phyloP scores from a whole-genome alignment of 106 monocot species.

The Dendrobium huoshanense region DNA sequence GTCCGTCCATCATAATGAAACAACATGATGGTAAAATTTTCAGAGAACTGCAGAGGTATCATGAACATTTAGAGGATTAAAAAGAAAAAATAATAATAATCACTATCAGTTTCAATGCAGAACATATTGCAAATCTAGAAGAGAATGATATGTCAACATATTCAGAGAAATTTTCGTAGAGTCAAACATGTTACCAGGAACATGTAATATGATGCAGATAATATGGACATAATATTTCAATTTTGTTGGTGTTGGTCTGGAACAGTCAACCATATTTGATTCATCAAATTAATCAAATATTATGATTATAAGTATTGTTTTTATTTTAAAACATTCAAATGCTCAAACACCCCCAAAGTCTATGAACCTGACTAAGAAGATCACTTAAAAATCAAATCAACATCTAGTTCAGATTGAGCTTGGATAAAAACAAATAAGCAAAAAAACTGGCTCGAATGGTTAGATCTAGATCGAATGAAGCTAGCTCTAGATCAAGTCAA shows the following conservation, averaged over 20 bases:
- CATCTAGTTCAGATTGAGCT: too few relatives aligned
- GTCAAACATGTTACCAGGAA: too few relatives aligned
- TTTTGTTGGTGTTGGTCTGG: not conserved
- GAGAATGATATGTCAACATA: not conserved
- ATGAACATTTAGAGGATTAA: not conserved
- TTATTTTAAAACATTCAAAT: not conserved
- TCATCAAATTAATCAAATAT: not conserved
- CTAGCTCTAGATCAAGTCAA: too few relatives aligned
- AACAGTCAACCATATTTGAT: not conserved
- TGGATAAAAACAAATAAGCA: too few relatives aligned
- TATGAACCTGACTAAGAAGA: too few relatives aligned
- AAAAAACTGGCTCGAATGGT: too few relatives aligned
- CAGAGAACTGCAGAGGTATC: conserved; percentile 37
- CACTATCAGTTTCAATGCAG: not conserved
- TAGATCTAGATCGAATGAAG: too few relatives aligned
- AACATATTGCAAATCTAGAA: not conserved
- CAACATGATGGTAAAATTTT: conserved; percentile 50
- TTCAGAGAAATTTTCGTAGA: not conserved
- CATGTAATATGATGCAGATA: not conserved
- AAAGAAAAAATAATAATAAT: not conserved
- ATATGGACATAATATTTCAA: not conserved
- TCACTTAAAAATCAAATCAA: too few relatives aligned
- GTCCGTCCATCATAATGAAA: conserved; percentile 56
- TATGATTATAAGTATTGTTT: not conserved
- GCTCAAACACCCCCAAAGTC: not conserved